Base-by-base conservation (phyloP, 176 grass and related monocot species). In the Pontederia crassipes region DNA sequence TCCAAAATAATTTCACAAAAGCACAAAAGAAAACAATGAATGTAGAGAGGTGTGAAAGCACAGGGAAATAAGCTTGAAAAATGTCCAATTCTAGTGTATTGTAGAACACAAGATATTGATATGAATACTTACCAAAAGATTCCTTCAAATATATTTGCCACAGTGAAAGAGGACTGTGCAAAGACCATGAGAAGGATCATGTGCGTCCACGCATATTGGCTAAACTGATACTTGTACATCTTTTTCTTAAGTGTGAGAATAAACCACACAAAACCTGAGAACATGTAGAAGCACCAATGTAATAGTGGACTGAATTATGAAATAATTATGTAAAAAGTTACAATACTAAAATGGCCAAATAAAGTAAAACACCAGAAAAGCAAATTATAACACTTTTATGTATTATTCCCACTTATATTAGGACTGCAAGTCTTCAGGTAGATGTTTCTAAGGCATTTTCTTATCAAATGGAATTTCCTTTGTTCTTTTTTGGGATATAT, bases 101-200 rank as follows among this genome's bases (percentile, higher is more conserved):
- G 11, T 54, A 28, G 17, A 78, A 12, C 14, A 49, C n/a, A 29
- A 70, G 10, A 35, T 49, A 9, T 16, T 49, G 28, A 46, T 52
- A 27, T 29, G 8, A 66, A 55, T 64, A 17, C 14, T 56, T 89
- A 93, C 94, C 94, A 98, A 72, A 98, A 93, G 64, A 98, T 98
- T 59, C 94, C 94, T 85, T 98, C 88, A 68, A 98, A 98, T 83
- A 98, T 98, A 80, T 92, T 98, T 81, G 82, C 94, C 26, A 98
- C 94, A 10, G 94, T 98, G 61, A 98, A 98, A 58, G 94, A 78
- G 17, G 94, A 98, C 59, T 98, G 94, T 3, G 58, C 82, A 69
- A 84, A 98, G 70, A 98, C 94, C 17, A 76, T 88, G 54, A 98
- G 71, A 81, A 98, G 94, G 62, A 98, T 98, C 94, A 98, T 98